Conservation (phyloP, 495 filamentous ascomycete species). For the Beverwykella pulmonaria region DNA sequence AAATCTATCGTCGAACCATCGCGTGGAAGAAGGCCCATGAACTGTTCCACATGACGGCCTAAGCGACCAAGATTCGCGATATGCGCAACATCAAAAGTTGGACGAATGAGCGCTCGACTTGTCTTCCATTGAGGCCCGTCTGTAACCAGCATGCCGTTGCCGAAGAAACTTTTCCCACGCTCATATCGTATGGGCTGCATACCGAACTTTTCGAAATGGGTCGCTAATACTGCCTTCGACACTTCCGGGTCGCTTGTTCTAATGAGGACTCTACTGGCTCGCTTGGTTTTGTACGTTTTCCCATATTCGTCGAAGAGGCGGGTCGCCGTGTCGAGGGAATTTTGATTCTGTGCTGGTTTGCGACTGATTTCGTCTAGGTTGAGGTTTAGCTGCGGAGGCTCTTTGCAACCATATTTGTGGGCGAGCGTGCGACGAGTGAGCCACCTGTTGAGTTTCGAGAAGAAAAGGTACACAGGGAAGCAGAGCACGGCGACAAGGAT, state of each 20-base stretch:
- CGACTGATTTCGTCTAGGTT: background rate
- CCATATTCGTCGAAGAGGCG: conserved; percentile 5
- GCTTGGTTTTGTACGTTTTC: background rate
- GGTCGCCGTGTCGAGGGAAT: background rate
- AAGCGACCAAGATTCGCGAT: conserved; percentile 78
- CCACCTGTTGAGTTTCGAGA: background rate
- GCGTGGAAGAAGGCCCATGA: conserved; percentile 34
- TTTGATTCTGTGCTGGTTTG: background rate
- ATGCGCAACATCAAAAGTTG: conserved; percentile 80
- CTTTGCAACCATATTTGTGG: background rate
- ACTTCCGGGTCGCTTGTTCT: conserved; percentile 73
- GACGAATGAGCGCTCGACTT: conserved; percentile 73
- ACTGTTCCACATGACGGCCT: conserved; percentile 62
- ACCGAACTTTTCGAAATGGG: conserved; percentile 71
- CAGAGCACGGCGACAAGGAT: background rate
- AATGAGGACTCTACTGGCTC: background rate
- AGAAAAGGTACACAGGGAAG: background rate
- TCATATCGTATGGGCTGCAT: conserved; percentile 44
- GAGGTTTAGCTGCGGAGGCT: background rate
- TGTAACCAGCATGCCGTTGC: conserved; percentile 54
- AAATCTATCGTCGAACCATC: conserved; percentile 61
- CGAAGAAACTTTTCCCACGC: conserved; percentile 36
- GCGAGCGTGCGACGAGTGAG: background rate
- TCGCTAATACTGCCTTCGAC: conserved; percentile 78
- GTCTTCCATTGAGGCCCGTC: conserved; percentile 74